phyloP scores from a whole-genome alignment of 2,329 filamentous ascomycete genomes.

The Fusarium secorum region DNA sequence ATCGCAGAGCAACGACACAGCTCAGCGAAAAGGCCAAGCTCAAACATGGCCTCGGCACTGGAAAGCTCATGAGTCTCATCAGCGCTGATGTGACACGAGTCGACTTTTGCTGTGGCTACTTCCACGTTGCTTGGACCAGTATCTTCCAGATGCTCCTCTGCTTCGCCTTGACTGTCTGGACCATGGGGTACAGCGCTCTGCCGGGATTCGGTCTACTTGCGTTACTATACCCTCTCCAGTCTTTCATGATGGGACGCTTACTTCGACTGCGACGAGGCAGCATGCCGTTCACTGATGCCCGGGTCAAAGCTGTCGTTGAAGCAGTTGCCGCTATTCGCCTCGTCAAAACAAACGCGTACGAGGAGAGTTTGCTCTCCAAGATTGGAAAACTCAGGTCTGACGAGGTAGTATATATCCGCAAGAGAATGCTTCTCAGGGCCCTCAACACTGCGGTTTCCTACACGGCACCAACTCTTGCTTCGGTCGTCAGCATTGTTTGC shows the following conservation, averaged over 20 bases:
- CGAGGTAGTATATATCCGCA: slow-evolving; percentile 16
- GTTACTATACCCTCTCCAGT: slow-evolving; percentile 18
- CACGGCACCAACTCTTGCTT: slow-evolving; percentile 12
- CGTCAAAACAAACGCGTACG: slow-evolving; percentile 21
- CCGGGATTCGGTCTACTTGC: slow-evolving; percentile 15
- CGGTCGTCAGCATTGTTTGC: slow-evolving; percentile 20
- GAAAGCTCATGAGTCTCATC: slow-evolving; percentile 45
- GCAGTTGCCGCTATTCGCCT: slow-evolving; percentile 17
- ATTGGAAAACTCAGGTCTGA: slow-evolving; percentile 18
- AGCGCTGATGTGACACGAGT: slow-evolving; percentile 45
- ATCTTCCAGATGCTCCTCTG: slow-evolving; percentile 44
- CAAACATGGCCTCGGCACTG: slow-evolving; percentile 32
- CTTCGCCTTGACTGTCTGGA: slow-evolving; percentile 35
- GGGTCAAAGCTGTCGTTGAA: slow-evolving; percentile 17
- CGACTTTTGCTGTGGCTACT: slow-evolving; percentile 45
- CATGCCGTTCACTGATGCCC: slow-evolving; percentile 19
- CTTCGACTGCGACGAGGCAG: slow-evolving; percentile 16
- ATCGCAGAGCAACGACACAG: slow-evolving; percentile 18
- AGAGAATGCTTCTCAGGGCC: slow-evolving; percentile 25
- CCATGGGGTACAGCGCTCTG: slow-evolving; percentile 14
- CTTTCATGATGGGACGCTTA: slow-evolving; percentile 15
- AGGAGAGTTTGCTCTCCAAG: slow-evolving; percentile 19
- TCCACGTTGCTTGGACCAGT: slow-evolving; percentile 45
- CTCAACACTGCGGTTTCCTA: slow-evolving; percentile 21
- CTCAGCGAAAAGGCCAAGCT: slow-evolving; percentile 26